Percentiles rank a stretch among this genome's conserved stretches.
phyloP scores from a whole-genome alignment of 2,329 filamentous ascomycete genomes.

The Aspergillus texensis region DNA sequence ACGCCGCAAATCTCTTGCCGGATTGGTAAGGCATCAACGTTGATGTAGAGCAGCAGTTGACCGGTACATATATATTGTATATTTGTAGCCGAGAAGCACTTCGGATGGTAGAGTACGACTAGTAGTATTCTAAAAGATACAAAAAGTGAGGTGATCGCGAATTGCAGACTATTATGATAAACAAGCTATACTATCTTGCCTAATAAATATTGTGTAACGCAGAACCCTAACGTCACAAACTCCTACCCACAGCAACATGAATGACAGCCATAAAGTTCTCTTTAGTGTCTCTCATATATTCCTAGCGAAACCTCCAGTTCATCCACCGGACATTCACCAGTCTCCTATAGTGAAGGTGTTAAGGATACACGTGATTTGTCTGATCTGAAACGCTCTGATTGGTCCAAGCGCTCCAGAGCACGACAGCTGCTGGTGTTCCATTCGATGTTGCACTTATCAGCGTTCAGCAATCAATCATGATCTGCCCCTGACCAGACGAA shows the following conservation, averaged over 20 bases:
- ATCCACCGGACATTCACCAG: neutral
- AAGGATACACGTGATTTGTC: too few relatives aligned
- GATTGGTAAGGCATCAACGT: neutral
- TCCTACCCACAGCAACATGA: neutral
- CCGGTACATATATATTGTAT: neutral
- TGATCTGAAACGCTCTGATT: neutral
- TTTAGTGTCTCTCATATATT: too few relatives aligned
- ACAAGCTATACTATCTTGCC: neutral
- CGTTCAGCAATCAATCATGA: neutral
- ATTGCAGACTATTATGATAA: neutral
- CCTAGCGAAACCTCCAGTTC: neutral
- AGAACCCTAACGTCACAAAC: neutral
- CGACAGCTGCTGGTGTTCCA: neutral
- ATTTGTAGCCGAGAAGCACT: neutral
- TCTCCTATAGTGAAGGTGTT: too few relatives aligned
- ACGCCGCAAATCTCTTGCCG: conserved; percentile 3
- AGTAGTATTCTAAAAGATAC: neutral
- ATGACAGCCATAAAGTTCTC: neutral
- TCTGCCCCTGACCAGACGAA: neutral
- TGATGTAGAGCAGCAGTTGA: neutral
- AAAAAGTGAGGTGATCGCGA: neutral
- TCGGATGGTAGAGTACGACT: neutral
- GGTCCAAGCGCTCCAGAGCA: neutral
- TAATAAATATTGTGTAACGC: neutral
- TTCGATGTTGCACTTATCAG: neutral